Base-by-base conservation (phyloP, 331 rosid species). In the Spiraea crenata region DNA sequence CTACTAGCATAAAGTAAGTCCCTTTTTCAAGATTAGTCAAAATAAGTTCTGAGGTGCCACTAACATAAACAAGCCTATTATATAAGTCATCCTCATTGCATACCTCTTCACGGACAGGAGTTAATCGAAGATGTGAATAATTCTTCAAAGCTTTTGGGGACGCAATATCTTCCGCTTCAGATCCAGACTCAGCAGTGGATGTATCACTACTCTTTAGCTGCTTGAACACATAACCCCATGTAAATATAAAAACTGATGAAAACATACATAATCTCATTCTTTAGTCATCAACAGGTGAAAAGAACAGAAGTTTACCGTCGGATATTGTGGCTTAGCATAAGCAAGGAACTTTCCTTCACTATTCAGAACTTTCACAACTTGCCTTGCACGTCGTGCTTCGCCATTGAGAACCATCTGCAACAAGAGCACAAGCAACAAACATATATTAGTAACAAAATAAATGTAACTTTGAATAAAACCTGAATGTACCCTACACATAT, bases 151-250 rank as follows among this genome's bases (percentile, higher is more conserved):
- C 89, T 82, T 89, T 86, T 37, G 99, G 99, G 72, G 96, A 89
- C 68, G 89, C 89, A 62, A 93, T 80, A 56, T 93, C 97, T 80
- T 95, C 97, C 37, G 99, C 96, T 79, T 95, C 99, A 57, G 97
- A 95, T 63, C 99, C 96, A 6, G 99, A 95, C 85, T 95, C 99
- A 73, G 97, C 97, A 63, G 99, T 95, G 39, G 99, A 95, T 71
- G 99, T 91, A 79, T 95, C 99, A 47, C 99, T 91, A 52, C 96
- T 81, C 81, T 88, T 91, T 55, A 89, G 86, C 97, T 91, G 87
- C 81, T 81, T 62, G 49, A 67, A 74, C 17, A n/a, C 47, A 63
- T 55, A 65, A 73, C 40, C 44, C 65, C 59, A 12, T 40, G 38
- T 54, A 44, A 15, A 69, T 47, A 48, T 42, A 65, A 55, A 58